Evolutionary conservation across 345 rosid genomes (phyloP).

Genomic region (Lepidium africanum): DNA sequence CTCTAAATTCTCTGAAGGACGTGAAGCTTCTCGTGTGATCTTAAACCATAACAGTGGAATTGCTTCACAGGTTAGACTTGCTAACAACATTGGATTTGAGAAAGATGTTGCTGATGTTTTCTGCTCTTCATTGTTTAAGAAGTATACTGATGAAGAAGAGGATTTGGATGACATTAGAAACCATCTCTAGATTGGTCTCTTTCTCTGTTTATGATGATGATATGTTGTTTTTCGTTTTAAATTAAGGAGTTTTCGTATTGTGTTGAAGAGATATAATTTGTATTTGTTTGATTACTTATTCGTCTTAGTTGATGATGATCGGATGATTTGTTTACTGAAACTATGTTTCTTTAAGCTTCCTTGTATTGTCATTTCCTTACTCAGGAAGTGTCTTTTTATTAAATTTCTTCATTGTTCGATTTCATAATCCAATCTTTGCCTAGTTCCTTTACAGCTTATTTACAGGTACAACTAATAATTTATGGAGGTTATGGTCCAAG

Average conservation of each 20-base stretch:
- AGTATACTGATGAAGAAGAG: conserved; percentile 49
- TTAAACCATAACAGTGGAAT: conserved; percentile 68
- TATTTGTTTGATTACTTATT: neutral
- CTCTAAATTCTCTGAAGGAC: conserved; percentile 38
- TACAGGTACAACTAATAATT: neutral
- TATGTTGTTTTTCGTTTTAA: neutral
- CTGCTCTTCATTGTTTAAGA: conserved; percentile 59
- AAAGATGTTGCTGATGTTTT: conserved; percentile 36
- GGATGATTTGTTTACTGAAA: neutral
- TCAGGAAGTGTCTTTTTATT: conserved; percentile 16
- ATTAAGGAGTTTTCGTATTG: neutral
- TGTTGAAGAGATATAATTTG: neutral
- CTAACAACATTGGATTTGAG: conserved; percentile 67
- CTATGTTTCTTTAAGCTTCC: conserved; percentile 10
- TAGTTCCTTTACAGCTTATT: neutral
- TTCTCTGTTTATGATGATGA: neutral
- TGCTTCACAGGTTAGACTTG: conserved; percentile 39
- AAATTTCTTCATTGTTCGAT: neutral
- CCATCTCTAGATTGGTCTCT: neutral
- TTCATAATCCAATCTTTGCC: neutral
- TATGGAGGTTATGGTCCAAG: neutral
- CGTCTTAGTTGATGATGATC: conserved; percentile 7
- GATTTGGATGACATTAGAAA: conserved; percentile 3
- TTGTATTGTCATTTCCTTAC: conserved; percentile 8
- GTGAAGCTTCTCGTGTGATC: conserved; percentile 76